Percentiles rank a stretch among this genome's conserved stretches.
These are phyloP conservation scores for Paecilomyces formosus DNA, from an alignment of 2,329 filamentous ascomycete species.

Conservation along the genomic window DNA sequence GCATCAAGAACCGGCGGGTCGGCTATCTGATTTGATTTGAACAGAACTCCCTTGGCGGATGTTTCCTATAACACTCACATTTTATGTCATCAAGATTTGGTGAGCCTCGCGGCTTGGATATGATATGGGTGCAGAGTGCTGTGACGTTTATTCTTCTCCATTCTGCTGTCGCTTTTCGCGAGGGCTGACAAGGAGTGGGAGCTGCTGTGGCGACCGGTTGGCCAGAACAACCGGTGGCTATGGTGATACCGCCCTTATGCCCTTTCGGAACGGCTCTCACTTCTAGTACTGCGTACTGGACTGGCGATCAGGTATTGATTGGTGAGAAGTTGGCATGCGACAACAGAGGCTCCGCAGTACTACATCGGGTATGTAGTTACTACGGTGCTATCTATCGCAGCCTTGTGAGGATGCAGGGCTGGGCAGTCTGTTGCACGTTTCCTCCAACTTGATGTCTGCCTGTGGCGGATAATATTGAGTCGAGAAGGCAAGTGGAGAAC, in stretches of 20 bases:
- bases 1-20: slow-evolving; percentile 42
- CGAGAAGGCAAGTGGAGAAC: slow-evolving; percentile 19
- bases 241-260: slow-evolving; percentile 11
- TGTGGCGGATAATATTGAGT: slow-evolving; percentile 16
- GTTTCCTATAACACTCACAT: slow-evolving; percentile 29
- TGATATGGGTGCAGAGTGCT: slow-evolving; percentile 34
- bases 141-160: slow-evolving; percentile 19
- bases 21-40: slow-evolving; percentile 35
- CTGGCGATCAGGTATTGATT: slow-evolving; percentile 20
- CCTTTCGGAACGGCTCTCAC: slow-evolving; percentile 32
- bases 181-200: slow-evolving; percentile 8
- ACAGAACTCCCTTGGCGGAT: slow-evolving; percentile 26
- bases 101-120: slow-evolving; percentile 43
- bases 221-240: slow-evolving; percentile 10
- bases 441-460: slow-evolving; percentile 10
- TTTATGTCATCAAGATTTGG: slow-evolving; percentile 43
- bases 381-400: background rate
- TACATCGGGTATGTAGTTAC: slow-evolving; percentile 15
- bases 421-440: slow-evolving; percentile 11
- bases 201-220: slow-evolving; percentile 6
- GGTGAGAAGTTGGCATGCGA: slow-evolving; percentile 11
- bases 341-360: slow-evolving; percentile 2
- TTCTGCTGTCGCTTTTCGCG: slow-evolving; percentile 21
- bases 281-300: slow-evolving; percentile 33
- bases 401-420: slow-evolving; percentile 5